Base-by-base conservation (phyloP, 768 basidiomycete genomes). In the Fibroporia radiculosa region DNA sequence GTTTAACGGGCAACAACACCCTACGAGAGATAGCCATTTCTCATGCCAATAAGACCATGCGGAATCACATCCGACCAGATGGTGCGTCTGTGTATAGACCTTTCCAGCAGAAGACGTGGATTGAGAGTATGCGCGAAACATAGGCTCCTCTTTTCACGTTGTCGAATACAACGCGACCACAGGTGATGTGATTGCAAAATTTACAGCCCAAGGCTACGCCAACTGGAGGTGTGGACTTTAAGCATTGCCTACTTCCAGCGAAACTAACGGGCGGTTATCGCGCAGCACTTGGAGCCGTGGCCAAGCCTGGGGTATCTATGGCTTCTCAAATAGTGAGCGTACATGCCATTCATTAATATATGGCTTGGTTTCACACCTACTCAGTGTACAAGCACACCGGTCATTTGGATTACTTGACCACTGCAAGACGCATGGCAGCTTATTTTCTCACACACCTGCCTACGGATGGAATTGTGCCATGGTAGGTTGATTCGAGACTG, bases 231-330 rank as follows among this genome's bases (percentile, higher is more conserved):
- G 32, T 2, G 44, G 6, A 1, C 14, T 4, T n/a, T 12, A 7
- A 3, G 6, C 23, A 10, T 12, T 18, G 14, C 16, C n/a, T 45
- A n/a, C 35, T 22, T 23, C 47, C 29, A 24, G 35, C 31, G 5
- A 4, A 53, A 20, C 13, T 24, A 20, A 6, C 25, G 20, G 4
- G 5, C 20, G n/a, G 13, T 10, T 19, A 7, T 16, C n/a, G 13
- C 42, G 31, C 31, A 84, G 80, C 57, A 85, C 84, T 6, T 85
- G 84, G 84, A 73, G 79, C 36, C 75, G 84, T 24, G 83, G 83
- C 6, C 78, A 87, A 57, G 73, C 77, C 12, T 85, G 82, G 82
- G 83, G 71, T 2, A 70, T 84, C 23, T 80, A 79, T 50, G 82
- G 82, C 0, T 85, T 77, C 56, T 74, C 80, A 0, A 81, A 78